These are phyloP conservation scores for Debaryomyces castellii DNA, from an alignment of 805 yeast species.

Conservation along the genomic window DNA sequence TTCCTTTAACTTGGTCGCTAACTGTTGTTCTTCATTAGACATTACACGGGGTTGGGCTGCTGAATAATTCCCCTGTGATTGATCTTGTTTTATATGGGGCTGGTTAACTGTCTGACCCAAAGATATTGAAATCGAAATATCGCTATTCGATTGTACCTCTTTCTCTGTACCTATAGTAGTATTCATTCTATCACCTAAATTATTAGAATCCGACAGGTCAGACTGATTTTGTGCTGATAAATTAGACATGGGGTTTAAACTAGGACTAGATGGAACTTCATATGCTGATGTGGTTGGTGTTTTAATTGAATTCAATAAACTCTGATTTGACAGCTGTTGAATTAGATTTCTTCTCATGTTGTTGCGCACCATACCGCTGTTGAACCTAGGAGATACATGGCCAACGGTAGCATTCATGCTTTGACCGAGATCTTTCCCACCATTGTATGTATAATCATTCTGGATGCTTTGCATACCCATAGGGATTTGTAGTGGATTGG, in stretches of 20 bases:
- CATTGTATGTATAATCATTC: not conserved
- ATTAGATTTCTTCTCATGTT: slow-evolving; percentile 9
- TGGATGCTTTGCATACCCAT: slow-evolving; percentile 7
- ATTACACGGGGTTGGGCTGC: slow-evolving; percentile 25
- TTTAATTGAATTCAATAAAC: slow-evolving; percentile 14
- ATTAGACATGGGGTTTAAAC: slow-evolving; percentile 24
- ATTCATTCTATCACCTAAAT: slow-evolving; percentile 17
- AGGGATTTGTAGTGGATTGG: slow-evolving; percentile 20
- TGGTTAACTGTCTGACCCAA: not conserved
- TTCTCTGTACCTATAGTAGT: not conserved
- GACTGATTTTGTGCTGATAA: slow-evolving; percentile 31
- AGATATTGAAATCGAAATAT: slow-evolving; percentile 1
- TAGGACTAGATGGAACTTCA: slow-evolving; percentile 43
- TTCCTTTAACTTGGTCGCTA: slow-evolving; percentile 71
- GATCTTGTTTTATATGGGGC: slow-evolving; percentile 10
- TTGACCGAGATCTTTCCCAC: slow-evolving; percentile 1
- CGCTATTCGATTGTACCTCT: not conserved
- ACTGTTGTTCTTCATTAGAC: slow-evolving; percentile 62
- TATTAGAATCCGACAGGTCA: slow-evolving; percentile 41
- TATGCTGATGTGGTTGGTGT: slow-evolving; percentile 43
- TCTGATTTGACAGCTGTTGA: slow-evolving; percentile 6
- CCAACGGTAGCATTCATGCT: not conserved
- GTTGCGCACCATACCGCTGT: slow-evolving; percentile 6
- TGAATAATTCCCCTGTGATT: slow-evolving; percentile 13
- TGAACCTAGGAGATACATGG: slow-evolving; percentile 8